A percentile compares a stretch with the other conserved stretches of the same genome.
These are phyloP conservation scores for Stropharia rugosoannulata DNA, from an alignment of 768 basidiomycete species.

Conservation along the genomic window DNA sequence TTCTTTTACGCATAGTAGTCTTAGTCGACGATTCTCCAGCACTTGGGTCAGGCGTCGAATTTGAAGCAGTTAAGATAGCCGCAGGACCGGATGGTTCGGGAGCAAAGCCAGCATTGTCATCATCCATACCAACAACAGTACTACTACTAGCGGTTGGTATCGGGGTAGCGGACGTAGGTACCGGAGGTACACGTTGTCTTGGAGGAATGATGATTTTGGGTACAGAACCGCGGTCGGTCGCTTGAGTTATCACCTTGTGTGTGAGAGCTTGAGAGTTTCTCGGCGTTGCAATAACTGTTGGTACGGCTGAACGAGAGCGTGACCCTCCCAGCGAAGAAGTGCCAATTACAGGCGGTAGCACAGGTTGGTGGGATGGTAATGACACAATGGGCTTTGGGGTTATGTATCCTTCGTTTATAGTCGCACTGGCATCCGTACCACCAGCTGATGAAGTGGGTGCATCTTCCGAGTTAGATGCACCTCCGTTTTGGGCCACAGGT, in stretches of 20 bases:
- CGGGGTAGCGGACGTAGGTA: too few relatives aligned
- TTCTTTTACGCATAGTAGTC: neutral
- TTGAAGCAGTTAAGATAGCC: neutral
- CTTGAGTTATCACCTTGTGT: neutral
- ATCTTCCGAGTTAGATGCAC: too few relatives aligned
- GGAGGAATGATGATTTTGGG: neutral
- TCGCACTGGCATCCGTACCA: neutral
- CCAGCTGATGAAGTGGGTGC: neutral
- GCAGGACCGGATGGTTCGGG: neutral
- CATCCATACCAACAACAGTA: neutral
- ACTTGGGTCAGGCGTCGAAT: neutral
- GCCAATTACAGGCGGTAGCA: slow-evolving; percentile 3
- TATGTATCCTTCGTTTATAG: neutral
- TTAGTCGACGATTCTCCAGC: slow-evolving; percentile 1
- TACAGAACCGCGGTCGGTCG: neutral
- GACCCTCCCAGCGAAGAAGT: slow-evolving; percentile 5
- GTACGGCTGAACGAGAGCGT: slow-evolving; percentile 5
- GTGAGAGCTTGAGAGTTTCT: neutral
- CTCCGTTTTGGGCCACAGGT: neutral
- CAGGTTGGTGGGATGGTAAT: neutral
- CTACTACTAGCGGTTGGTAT: neutral
- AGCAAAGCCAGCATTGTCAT: neutral
- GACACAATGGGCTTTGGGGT: neutral
- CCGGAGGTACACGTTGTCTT: neutral
- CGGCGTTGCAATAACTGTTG: slow-evolving; percentile 2